A percentile compares a stretch with the other conserved stretches of the same genome.
Evolutionary conservation across 768 basidiomycete species (phyloP).

Genomic region (Amanita pseudoporphyria): DNA sequence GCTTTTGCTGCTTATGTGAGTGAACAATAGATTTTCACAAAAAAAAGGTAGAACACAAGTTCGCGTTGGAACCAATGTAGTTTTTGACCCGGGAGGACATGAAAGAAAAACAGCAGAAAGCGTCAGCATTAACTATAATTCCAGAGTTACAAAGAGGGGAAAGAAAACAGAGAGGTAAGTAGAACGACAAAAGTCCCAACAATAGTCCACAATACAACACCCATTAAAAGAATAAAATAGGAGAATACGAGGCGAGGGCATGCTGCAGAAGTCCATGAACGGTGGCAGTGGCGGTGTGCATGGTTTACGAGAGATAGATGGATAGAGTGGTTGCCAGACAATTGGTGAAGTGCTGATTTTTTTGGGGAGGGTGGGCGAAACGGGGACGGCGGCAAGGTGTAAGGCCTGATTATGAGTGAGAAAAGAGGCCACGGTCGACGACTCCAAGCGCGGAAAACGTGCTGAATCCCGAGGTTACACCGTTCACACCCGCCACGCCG

Average conservation of each 20-base stretch:
- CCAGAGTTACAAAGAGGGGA: conserved; percentile 1
- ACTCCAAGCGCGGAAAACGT: conserved; percentile 3
- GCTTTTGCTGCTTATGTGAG: neutral
- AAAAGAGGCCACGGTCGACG: conserved; percentile 2
- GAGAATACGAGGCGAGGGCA: neutral
- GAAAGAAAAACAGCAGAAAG: neutral
- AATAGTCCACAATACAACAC: neutral
- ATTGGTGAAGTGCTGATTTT: too few species aligned
- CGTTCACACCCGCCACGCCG: neutral
- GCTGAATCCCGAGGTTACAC: neutral
- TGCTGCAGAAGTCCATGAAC: neutral
- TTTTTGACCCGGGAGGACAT: neutral
- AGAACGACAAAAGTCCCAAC: neutral
- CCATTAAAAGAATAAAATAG: conserved; percentile 2
- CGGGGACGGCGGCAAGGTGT: neutral
- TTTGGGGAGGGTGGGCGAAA: neutral
- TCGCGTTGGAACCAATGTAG: neutral
- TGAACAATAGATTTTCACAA: neutral
- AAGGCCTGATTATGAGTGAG: neutral
- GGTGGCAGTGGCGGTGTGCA: neutral
- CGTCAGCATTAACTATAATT: neutral
- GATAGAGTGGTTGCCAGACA: neutral
- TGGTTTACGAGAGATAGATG: neutral
- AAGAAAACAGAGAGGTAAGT: conserved; percentile 1
- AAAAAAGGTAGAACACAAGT: neutral